Evolutionary conservation across 257 asterid genomes (phyloP).

Genomic region (Lantana camara): DNA sequence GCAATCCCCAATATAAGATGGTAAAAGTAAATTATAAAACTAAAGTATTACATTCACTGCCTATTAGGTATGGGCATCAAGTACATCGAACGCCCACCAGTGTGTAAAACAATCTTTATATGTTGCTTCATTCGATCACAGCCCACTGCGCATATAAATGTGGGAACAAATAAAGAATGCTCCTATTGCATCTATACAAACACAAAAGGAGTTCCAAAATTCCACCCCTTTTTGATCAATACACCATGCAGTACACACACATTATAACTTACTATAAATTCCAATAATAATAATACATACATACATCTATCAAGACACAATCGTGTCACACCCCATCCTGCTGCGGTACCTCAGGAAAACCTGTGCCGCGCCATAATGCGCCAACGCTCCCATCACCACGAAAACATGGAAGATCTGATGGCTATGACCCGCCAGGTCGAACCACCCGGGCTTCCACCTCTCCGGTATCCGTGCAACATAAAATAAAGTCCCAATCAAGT

Average conservation of each 20-base stretch:
- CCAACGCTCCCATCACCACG: slow-evolving; percentile 87
- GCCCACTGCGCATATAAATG: neutral
- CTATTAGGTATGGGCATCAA: neutral
- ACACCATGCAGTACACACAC: neutral
- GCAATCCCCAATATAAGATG: neutral
- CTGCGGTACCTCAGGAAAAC: slow-evolving; percentile 58
- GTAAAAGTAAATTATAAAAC: neutral
- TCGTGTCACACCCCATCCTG: slow-evolving; percentile 47
- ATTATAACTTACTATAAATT: no score
- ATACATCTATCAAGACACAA: slow-evolving; percentile 8
- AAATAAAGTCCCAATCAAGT: slow-evolving; percentile 66
- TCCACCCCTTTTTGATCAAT: neutral
- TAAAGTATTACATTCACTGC: neutral
- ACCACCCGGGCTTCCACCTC: slow-evolving; percentile 91
- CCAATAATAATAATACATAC: no score
- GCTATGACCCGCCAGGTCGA: slow-evolving; percentile 93
- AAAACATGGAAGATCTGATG: slow-evolving; percentile 92
- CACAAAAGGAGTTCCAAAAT: slow-evolving; percentile 3
- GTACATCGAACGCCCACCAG: neutral
- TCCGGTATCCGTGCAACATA: slow-evolving; percentile 73
- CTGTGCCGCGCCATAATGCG: slow-evolving; percentile 95
- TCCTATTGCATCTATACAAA: slow-evolving; percentile 15
- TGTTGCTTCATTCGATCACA: neutral
- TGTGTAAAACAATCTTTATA: neutral
- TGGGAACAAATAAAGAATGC: slow-evolving; percentile 28